Base-by-base conservation (phyloP, 2,329 filamentous ascomycete genomes). In the Nemania diffusa region DNA sequence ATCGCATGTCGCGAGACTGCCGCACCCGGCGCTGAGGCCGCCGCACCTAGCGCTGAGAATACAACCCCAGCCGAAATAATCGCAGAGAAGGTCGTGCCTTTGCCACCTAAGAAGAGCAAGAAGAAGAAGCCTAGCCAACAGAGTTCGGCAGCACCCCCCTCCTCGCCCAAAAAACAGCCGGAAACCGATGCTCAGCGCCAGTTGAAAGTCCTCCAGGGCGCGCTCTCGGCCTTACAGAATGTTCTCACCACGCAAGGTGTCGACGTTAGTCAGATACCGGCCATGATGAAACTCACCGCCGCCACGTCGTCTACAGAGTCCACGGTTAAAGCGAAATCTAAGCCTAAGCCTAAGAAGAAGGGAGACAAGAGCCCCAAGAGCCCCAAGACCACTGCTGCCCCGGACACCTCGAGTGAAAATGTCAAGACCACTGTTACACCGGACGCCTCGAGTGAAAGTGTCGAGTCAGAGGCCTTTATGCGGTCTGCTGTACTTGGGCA, bases 171-270 rank as follows among this genome's bases (percentile, higher is more conserved):
- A 40, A 24, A 44, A 9, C 17, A 9, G 4, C 48, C 51, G 1
- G 50, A 66, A 17, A 44, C 50, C n/a, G 53, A 74, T 59, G 59
- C 61, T 32, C 32, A 65, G 50, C 73, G 74, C 48, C 75, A 81
- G 61, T 69, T 79, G 53, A 71, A 78, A 27, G 73, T 78, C 1
- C 71, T 83, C 9, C 68, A 78, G 46, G 80, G 79, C 17, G 80
- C 81, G 15, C 71, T 83, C 57, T 68, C 73, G 15, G 75, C 80
- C 3, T 69, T 83, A 57, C 79, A 79, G 68, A 78, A 76, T 44
- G 81, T 81, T 26, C 75, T 83, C 37, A 70, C 70, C 34, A 71
- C 71, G 9, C 78, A 79, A 71, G 77, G 75, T 37, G 76, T 77
- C 52, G 71, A 73, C 42, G 69, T 77, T 5, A 69, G 70, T 15